These are phyloP conservation scores for Cryptosporidium parvum DNA, from an alignment of 169 alveolate genomes.

Conservation along the genomic window DNA sequence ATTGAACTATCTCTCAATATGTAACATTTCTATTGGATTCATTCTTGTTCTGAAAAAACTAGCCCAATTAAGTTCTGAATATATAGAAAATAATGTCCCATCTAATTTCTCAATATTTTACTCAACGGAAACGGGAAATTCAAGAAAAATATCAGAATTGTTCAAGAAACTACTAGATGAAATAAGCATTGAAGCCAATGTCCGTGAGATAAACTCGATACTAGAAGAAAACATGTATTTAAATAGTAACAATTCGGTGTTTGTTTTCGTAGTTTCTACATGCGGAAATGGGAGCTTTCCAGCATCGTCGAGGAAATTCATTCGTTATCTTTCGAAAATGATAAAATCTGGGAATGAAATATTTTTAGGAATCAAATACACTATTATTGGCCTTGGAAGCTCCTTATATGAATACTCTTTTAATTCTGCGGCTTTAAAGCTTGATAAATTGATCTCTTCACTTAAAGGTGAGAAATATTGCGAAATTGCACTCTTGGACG, in stretches of 20 bases:
- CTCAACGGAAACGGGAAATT: conserved; percentile 72
- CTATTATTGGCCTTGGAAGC: conserved; percentile 60
- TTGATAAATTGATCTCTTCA: conserved; percentile 31
- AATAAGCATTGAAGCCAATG: neutral
- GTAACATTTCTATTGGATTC: conserved; percentile 19
- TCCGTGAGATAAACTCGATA: conserved; percentile 28
- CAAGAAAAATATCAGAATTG: conserved; percentile 27
- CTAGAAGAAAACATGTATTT: neutral
- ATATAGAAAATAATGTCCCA: neutral
- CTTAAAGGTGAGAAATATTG: conserved; percentile 57
- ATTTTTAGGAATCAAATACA: conserved; percentile 22
- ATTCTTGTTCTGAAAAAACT: conserved; percentile 6
- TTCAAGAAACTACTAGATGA: neutral
- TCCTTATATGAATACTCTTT: conserved; percentile 50
- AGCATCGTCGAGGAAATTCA: neutral
- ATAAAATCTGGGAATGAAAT: conserved; percentile 4
- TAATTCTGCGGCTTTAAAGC: conserved; percentile 40
- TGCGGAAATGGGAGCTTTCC: conserved; percentile 66
- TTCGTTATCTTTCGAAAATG: conserved; percentile 21
- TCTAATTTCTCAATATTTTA: conserved; percentile 21
- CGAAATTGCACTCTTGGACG: conserved; percentile 61
- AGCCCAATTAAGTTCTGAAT: neutral
- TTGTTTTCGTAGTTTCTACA: conserved; percentile 47
- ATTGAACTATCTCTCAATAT: conserved; percentile 17
- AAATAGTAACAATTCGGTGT: neutral